Evolutionary conservation across 2,329 filamentous ascomycete genomes (phyloP).

Genomic region (Pseudopyrenochaeta lycopersici): DNA sequence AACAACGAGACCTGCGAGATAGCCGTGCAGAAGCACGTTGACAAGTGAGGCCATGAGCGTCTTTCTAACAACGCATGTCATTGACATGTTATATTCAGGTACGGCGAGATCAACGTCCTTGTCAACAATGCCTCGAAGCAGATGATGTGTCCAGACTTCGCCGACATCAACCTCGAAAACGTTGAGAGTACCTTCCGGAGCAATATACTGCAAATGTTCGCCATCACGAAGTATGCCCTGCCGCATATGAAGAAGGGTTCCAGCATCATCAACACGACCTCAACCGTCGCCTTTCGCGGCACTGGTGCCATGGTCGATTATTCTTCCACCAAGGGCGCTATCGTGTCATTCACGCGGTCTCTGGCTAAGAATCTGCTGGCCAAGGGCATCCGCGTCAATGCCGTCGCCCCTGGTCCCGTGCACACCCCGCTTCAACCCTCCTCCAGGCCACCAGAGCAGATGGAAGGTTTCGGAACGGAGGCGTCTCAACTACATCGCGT

Average conservation of each 20-base stretch:
- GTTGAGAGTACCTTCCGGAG: slow-evolving; percentile 70
- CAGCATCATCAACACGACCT: slow-evolving; percentile 82
- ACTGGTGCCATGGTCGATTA: slow-evolving; percentile 81
- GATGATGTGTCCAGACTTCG: slow-evolving; percentile 61
- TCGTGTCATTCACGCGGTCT: slow-evolving; percentile 78
- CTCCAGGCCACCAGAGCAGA: no score
- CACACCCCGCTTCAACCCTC: no score
- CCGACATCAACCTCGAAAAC: slow-evolving; percentile 63
- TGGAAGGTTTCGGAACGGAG: no score
- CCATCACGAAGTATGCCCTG: slow-evolving; percentile 76
- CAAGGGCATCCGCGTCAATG: slow-evolving; percentile 77
- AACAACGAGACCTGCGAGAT: slow-evolving; percentile 72
- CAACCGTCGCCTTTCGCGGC: slow-evolving; percentile 80
- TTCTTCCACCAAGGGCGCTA: slow-evolving; percentile 77
- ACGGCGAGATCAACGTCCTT: no score
- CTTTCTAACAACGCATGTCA: no score
- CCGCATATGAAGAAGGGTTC: slow-evolving; percentile 75
- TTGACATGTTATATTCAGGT: no score
- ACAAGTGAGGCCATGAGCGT: no score
- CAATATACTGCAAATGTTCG: slow-evolving; percentile 83
- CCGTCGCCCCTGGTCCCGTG: slow-evolving; percentile 78
- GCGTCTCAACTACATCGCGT: no score
- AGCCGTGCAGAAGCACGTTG: slow-evolving; percentile 70
- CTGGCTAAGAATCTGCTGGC: slow-evolving; percentile 75
- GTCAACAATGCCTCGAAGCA: slow-evolving; percentile 63